phyloP scores from a whole-genome alignment of 2,329 filamentous ascomycete genomes.

The Endoconidiophora polonica region DNA sequence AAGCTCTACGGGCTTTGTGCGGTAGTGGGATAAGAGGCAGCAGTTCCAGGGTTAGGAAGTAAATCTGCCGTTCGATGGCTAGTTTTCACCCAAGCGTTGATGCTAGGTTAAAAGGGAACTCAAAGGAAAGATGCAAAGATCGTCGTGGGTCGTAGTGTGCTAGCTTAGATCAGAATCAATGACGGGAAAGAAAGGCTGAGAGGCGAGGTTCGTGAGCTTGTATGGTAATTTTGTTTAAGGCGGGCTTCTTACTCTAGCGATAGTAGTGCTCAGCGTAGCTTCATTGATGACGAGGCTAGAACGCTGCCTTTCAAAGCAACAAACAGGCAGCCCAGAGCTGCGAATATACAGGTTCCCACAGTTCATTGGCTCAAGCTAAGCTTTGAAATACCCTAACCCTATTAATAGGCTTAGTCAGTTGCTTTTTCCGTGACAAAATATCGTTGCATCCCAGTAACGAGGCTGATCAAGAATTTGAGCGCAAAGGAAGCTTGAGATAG shows the following conservation, averaged over 20 bases:
- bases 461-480: not conserved
- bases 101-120: not conserved
- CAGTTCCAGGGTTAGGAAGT: too few species aligned
- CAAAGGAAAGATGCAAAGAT: not conserved
- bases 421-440: not conserved
- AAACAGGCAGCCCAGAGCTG: conserved; percentile 1
- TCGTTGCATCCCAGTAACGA: not conserved
- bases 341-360: not conserved
- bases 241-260: too few species aligned
- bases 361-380: too few species aligned
- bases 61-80: too few species aligned
- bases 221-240: too few species aligned
- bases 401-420: not conserved
- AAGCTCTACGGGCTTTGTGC: not conserved
- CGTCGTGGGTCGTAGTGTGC: too few species aligned
- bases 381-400: not conserved
- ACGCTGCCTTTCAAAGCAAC: conserved; percentile 28
- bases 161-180: too few species aligned
- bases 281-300: conserved; percentile 38
- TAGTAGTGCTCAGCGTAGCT: conserved; percentile 8
- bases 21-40: conserved; percentile 10
- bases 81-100: not conserved
- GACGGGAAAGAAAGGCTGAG: too few species aligned
- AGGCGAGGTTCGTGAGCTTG: too few species aligned
- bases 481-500: not conserved